These are phyloP conservation scores for Xylaria sp. DNA, from an alignment of 2,329 filamentous ascomycete species.

Conservation along the genomic window DNA sequence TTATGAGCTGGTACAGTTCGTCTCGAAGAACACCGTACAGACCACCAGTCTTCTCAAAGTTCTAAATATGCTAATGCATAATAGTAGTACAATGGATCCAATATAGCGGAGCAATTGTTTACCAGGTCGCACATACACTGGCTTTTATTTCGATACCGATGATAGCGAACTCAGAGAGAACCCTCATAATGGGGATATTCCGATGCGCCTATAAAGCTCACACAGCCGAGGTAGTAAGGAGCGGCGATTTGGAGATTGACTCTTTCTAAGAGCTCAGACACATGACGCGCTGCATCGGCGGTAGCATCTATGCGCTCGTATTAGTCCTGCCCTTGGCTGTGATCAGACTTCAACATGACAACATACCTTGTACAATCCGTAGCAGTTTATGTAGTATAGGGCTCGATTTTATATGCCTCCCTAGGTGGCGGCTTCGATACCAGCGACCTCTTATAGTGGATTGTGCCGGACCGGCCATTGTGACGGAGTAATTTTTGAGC, in stretches of 20 bases:
- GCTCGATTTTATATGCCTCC: not conserved
- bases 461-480: not conserved
- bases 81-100: conserved; percentile 2
- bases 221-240: not conserved
- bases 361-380: conserved; percentile 11
- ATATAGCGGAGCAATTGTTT: not conserved
- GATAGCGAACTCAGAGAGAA: not conserved
- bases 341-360: not conserved
- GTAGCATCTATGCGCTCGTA: conserved; percentile 1
- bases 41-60: not conserved
- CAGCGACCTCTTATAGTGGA: not conserved
- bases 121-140: not conserved
- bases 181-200: too few species aligned
- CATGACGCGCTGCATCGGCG: not conserved
- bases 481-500: not conserved
- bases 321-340: not conserved
- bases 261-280: too few species aligned
- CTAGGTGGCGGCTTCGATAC: not conserved
- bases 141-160: not conserved
- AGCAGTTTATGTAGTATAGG: not conserved
- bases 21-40: not conserved
- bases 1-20: not conserved
- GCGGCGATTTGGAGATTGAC: not conserved
- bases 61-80: not conserved
- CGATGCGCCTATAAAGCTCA: not conserved